phyloP scores from a whole-genome alignment of 2,329 filamentous ascomycete species.

The Penicillium sp. region DNA sequence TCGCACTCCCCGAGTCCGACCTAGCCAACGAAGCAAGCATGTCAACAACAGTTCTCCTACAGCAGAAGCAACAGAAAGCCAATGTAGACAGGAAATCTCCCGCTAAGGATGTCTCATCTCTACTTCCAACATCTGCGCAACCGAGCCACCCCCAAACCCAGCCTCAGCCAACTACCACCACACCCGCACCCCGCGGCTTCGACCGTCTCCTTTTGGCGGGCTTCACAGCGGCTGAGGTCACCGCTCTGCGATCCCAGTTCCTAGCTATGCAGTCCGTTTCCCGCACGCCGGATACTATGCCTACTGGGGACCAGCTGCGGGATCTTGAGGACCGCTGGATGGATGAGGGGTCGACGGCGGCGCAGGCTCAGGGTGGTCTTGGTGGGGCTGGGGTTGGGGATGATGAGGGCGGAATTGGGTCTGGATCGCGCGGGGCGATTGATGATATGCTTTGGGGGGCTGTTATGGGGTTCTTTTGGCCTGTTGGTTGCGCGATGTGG shows the following conservation, averaged over 20 bases:
- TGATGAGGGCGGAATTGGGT: constrained; percentile 43
- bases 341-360: constrained; percentile 56
- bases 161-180: constrained; percentile 20
- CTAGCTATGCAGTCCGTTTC: constrained; percentile 76
- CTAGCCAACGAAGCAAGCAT: constrained; percentile 62
- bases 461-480: constrained; percentile 92
- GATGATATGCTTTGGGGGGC: constrained; percentile 88
- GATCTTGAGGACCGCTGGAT: constrained; percentile 88
- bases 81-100: background rate
- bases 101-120: background rate
- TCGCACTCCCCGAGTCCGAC: constrained; percentile 65
- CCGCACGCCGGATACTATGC: constrained; percentile 86
- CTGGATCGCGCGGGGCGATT: constrained; percentile 54
- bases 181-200: constrained; percentile 71
- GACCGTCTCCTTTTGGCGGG: constrained; percentile 78
- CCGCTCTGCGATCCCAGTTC: constrained; percentile 83
- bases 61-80: constrained; percentile 13
- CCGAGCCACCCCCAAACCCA: constrained; percentile 2
- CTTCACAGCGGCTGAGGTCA: constrained; percentile 79
- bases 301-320: constrained; percentile 70
- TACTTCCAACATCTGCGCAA: background rate
- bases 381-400: constrained; percentile 35
- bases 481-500: constrained; percentile 81
- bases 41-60: constrained; percentile 28
- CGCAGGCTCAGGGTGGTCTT: constrained; percentile 42